These are phyloP conservation scores for Rosellinia necatrix DNA, from an alignment of 2,329 filamentous ascomycete genomes.

Conservation along the genomic window DNA sequence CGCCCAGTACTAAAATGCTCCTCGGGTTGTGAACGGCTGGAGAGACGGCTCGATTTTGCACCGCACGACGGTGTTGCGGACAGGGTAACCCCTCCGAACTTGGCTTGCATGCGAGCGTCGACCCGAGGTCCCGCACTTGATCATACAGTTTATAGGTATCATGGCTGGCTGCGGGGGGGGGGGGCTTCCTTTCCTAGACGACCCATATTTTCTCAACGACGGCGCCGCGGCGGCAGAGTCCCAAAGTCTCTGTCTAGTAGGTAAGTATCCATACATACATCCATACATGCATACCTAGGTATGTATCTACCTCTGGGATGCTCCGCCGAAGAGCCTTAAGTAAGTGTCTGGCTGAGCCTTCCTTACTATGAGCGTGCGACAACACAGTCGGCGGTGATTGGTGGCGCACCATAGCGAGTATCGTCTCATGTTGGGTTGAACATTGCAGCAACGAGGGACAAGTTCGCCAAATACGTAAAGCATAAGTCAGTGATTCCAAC, in stretches of 20 bases:
- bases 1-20: background rate
- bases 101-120: conserved; percentile 16
- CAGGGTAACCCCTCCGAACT: conserved; percentile 9
- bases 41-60: conserved; percentile 1
- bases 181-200: conserved; percentile 23
- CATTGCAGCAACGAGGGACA: background rate
- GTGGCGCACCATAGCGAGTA: no score
- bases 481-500: conserved; percentile 9
- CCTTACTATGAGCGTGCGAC: no score
- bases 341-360: no score
- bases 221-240: background rate
- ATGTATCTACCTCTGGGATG: no score
- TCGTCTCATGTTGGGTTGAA: background rate
- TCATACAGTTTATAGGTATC: background rate
- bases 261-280: background rate
- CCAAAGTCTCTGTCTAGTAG: background rate
- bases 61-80: background rate
- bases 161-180: conserved; percentile 1
- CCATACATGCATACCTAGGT: background rate
- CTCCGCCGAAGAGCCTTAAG: no score
- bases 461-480: background rate
- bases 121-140: conserved; percentile 12
- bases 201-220: conserved; percentile 7
- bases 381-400: no score
- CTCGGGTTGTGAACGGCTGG: conserved; percentile 6